Base-by-base conservation (phyloP, 1,139 yeast species). In the Spathaspora sp. region DNA sequence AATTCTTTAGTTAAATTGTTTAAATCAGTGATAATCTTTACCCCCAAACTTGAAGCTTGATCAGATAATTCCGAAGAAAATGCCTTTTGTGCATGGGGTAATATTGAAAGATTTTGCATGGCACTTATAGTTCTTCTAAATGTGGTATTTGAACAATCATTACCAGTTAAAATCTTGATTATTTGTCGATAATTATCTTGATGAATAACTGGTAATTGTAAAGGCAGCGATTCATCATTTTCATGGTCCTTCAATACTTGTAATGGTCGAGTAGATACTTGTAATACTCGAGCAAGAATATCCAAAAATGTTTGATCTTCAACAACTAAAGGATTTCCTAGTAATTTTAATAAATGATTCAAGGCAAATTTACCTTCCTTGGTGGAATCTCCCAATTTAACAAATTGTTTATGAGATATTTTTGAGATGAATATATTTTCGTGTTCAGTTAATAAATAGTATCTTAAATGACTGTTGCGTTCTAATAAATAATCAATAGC, bases 81-180 rank as follows among this genome's bases (percentile, higher is more conserved):
- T 1, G 84, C 75, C 41, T 75, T 72, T 53, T 81, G 83, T 3
- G 89, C 85, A 47, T 81, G 80, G 2, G 80, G 75, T 34, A 89
- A 68, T 16, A 76, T 71, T 0, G 89, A 80, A 47, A 91, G 64
- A 59, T 88, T 85, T 56, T 87, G 95, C 85, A 91, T 88, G 1
- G 91, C 82, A 51, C 89, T 81, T 43, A 91, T 75, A 0, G 95
- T 84, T 60, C 91, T 87, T 57, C 90, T 89, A 66, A 90, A 90
- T 0, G 95, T 90, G 38, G 86, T 80, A 53, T 89, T 86, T 24
- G 91, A 84, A 61, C 97, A 89, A 49, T 90, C 96, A 59, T 88
- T 89, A 1, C 95, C 82, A n/a, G 86, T 81, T 46, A 91, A 72
- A 39, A 89, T 81, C 33, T 82, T 78, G 16, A 88, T 84, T 43